These are phyloP conservation scores for Closterium sp. DNA, from an alignment of 139 green algal genomes.

Conservation along the genomic window DNA sequence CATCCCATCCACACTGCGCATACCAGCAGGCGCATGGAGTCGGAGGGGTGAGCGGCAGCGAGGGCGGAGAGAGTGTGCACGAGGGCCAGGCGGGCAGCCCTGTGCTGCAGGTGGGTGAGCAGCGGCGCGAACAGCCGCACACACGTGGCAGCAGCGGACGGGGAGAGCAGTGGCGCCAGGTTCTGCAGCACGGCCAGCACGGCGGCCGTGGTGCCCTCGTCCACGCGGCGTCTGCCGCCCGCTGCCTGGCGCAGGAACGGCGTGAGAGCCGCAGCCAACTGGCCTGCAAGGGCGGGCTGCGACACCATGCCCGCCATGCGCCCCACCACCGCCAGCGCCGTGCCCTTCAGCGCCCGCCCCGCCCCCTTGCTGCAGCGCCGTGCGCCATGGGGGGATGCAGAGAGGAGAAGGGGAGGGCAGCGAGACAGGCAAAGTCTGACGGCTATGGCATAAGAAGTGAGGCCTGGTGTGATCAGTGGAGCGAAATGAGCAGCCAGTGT, in stretches of 20 bases:
- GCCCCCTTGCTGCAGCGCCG: neutral
- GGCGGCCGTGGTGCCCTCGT: neutral
- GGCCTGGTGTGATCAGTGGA: too few species aligned
- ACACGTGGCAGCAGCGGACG: neutral
- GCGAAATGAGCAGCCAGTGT: neutral
- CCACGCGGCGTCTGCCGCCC: slow-evolving; percentile 7
- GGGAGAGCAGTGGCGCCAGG: neutral
- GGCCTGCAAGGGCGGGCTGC: neutral
- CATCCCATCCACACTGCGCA: too few species aligned
- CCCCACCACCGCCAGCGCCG: slow-evolving; percentile 17
- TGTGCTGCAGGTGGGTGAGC: neutral
- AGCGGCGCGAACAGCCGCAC: slow-evolving; percentile 12
- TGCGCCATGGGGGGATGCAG: neutral
- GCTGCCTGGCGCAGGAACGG: slow-evolving; percentile 10
- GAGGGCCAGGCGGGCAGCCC: neutral
- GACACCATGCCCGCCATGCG: slow-evolving; percentile 9
- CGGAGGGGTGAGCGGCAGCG: neutral
- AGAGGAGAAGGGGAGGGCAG: neutral
- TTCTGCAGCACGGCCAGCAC: slow-evolving; percentile 1
- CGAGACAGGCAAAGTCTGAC: too few species aligned
- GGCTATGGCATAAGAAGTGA: neutral
- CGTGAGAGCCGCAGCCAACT: slow-evolving; percentile 1
- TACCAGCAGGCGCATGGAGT: neutral
- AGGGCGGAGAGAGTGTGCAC: neutral
- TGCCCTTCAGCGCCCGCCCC: neutral